Evolutionary conservation across 768 basidiomycete genomes (phyloP).

Genomic region (Crassisporium funariophilum): DNA sequence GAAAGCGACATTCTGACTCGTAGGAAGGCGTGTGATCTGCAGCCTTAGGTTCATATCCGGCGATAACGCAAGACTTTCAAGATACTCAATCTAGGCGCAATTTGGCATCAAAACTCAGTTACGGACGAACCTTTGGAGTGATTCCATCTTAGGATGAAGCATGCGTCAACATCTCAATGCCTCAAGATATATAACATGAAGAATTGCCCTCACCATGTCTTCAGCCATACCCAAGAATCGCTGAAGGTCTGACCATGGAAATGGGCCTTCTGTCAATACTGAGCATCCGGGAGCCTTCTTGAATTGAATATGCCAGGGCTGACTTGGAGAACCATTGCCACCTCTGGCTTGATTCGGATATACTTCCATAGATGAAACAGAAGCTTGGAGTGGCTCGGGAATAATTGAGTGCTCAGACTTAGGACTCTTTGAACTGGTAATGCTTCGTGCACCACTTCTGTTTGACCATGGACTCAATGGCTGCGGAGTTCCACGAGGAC

Average conservation of each 20-base stretch:
- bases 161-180: neutral
- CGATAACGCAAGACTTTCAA: constrained; percentile 34
- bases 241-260: constrained; percentile 19
- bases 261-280: constrained; percentile 21
- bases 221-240: constrained; percentile 35
- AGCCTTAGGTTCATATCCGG: constrained; percentile 46
- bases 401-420: neutral
- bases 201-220: constrained; percentile 36
- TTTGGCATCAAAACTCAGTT: neutral
- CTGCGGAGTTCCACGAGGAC: neutral
- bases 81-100: neutral
- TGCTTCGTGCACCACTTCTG: too few relatives aligned
- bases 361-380: neutral
- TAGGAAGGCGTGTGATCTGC: constrained; percentile 28
- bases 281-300: constrained; percentile 23
- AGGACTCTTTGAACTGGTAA: too few relatives aligned
- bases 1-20: constrained; percentile 41
- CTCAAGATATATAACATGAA: neutral
- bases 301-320: constrained; percentile 44
- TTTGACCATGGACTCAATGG: too few relatives aligned
- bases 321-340: constrained; percentile 16
- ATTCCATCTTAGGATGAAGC: constrained; percentile 19
- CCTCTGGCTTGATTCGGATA: constrained; percentile 2
- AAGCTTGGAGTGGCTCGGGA: neutral
- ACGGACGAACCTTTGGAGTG: constrained; percentile 25